Conservation (phyloP, 352 stramenopile species). For the Phytophthora pseudosyringae region DNA sequence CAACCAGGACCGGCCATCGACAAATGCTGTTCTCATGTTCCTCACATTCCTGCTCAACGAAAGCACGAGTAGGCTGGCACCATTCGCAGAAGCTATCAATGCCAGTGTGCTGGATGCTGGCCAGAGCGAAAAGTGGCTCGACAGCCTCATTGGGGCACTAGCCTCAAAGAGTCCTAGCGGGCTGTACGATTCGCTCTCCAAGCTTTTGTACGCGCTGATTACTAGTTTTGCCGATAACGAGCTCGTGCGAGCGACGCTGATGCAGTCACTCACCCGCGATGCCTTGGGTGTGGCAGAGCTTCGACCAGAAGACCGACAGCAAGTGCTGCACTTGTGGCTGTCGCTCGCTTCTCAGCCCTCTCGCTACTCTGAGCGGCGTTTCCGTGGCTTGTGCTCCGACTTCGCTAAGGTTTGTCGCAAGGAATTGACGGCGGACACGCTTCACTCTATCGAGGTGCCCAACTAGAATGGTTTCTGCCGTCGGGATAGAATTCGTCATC, state of each 20-base stretch:
- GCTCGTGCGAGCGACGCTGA: slow-evolving; percentile 36
- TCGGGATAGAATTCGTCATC: slow-evolving; percentile 19
- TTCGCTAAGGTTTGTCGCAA: slow-evolving; percentile 83
- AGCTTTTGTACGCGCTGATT: slow-evolving; percentile 61
- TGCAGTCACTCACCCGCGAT: slow-evolving; percentile 45
- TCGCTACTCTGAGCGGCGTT: slow-evolving; percentile 59
- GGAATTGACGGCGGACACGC: slow-evolving; percentile 59
- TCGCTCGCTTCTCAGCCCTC: slow-evolving; percentile 58
- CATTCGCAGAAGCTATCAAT: slow-evolving; percentile 57
- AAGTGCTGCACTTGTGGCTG: slow-evolving; percentile 64
- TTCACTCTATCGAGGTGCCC: slow-evolving; percentile 60
- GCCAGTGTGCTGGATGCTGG: slow-evolving; percentile 45
- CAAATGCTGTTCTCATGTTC: slow-evolving; percentile 75
- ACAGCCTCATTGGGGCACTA: slow-evolving; percentile 55
- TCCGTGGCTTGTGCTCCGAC: slow-evolving; percentile 64
- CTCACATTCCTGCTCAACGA: slow-evolving; percentile 69
- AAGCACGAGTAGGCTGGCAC: slow-evolving; percentile 48
- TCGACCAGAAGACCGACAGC: slow-evolving; percentile 50
- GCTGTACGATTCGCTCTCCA: slow-evolving; percentile 60
- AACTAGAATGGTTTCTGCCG: slow-evolving; percentile 20
- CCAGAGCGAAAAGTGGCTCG: slow-evolving; percentile 58
- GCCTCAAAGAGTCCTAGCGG: slow-evolving; percentile 59
- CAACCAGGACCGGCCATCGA: slow-evolving; percentile 70
- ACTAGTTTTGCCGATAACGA: slow-evolving; percentile 50
- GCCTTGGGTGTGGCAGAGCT: slow-evolving; percentile 49